Evolutionary conservation across 2,329 filamentous ascomycete genomes (phyloP).

Genomic region (Penicillium sp.): DNA sequence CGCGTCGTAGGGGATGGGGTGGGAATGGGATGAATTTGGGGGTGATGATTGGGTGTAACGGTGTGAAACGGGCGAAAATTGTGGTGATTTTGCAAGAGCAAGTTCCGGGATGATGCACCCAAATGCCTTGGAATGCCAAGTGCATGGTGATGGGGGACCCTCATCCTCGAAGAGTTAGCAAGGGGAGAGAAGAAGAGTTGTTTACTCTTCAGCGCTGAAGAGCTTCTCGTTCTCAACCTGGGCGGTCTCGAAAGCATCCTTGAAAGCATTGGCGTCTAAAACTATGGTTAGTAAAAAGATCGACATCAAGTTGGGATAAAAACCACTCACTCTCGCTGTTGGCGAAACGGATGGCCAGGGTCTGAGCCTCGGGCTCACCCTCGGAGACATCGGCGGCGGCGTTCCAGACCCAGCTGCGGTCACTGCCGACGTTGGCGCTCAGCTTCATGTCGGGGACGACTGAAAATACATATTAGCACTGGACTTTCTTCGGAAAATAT

Average conservation of each 20-base stretch:
- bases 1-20: constrained; percentile 21
- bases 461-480: constrained; percentile 39
- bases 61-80: constrained; percentile 12
- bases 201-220: constrained; percentile 59
- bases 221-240: constrained; percentile 93
- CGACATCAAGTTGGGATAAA: neutral
- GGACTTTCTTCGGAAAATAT: neutral
- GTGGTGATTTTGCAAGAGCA: constrained; percentile 14
- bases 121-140: constrained; percentile 15
- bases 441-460: constrained; percentile 99
- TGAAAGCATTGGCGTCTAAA: constrained; percentile 91
- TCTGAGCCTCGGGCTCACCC: constrained; percentile 94
- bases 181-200: neutral
- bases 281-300: constrained; percentile 18
- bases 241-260: constrained; percentile 94
- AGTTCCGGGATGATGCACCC: constrained; percentile 14
- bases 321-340: constrained; percentile 84
- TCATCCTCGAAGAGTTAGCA: constrained; percentile 4
- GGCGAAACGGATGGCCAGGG: constrained; percentile 93
- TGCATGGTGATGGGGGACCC: constrained; percentile 8
- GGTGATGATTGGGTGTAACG: constrained; percentile 11
- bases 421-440: constrained; percentile 93
- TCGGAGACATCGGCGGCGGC: constrained; percentile 96
- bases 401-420: constrained; percentile 99
- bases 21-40: constrained; percentile 11